Evolutionary conservation across 2,329 filamentous ascomycete species (phyloP), one percentile per base, ranked within the genome.

Genomic region (Aspergillus piperis): DNA sequence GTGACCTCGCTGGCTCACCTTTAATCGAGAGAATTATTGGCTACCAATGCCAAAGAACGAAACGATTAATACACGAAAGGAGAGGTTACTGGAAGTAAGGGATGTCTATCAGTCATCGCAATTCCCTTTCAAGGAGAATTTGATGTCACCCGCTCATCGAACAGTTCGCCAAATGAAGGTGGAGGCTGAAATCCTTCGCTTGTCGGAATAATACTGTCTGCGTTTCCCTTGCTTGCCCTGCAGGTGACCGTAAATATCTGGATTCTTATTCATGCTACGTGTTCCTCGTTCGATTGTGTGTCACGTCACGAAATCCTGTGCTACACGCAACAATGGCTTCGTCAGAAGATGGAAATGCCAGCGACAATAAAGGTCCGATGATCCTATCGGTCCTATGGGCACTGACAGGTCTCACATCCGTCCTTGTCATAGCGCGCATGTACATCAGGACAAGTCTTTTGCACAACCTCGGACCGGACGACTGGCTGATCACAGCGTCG

Each of bases 401-500:
- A 2, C 64, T 79, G 57, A 73, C 71, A 2, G 62, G 61, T 1
- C 11, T 78, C 19, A 71, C 68, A 3, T 68, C 70, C 3, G 2
- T 75, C 5, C 70, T 78, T 10, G 73, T 76, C 3, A 36, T 54
- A 2, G 70, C 72, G 1, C 70, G 77, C 6, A 60, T 79, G 11
- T 78, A 71, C 32, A 72, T 74, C 38, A 69, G 77, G 15, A 60
- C 56, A 2, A 49, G 54, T 4, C 66, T 78, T 25, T 62, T 74
- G 39, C 69, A 68, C 8, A 75, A 72, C 30, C 57, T 77, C n/a
- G 71, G 74, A 1, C 53, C 70, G 3, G 77, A 80, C 54, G 77
- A 79, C 59, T 77, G 70, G 42, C 58, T 79, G 25, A 78, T 78
- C 61, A 59, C 71, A 0, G 17, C 67, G 3, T 71, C 75, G 2